Evolutionary conservation across 106 monocot species (phyloP), one percentile per base, ranked within the genome.

Genomic region (Acorus calamus): DNA sequence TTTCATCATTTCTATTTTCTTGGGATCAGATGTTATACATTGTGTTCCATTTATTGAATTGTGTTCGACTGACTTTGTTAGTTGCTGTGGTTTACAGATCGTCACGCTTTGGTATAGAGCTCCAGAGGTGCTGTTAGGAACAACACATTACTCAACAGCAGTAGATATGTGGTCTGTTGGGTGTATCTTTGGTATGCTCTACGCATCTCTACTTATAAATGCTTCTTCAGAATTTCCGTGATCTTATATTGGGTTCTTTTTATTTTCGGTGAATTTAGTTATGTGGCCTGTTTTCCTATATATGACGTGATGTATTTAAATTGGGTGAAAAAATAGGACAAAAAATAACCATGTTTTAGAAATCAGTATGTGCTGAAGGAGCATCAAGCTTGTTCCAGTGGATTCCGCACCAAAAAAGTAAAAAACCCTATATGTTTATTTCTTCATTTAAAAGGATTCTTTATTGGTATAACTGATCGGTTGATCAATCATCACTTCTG

Each of bases 51-150:
- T 50, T 50, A 41, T 52, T 28, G 11, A 41, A 11, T 5, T 45
- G 5, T 45, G 5, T 6, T 64, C 54, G 5, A 59, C 14, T 8
- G 41, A 9, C 14, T 7, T 49, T 49, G 14, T 49, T 11, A 50
- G 5, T 47, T 46, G 12, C 5, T 52, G 8, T 11, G 4, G 13
- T 56, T 53, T 67, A 53, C 68, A 98, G 96, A 91, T 98, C 72
- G 91, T 98, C 52, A 98, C 96, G 12, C 91, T 98, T 14, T 98
- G 96, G 96, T 98, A 98, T 64, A 98, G 96, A 91, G 96, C 96
- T 74, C 96, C 96, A 49, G 96, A 98, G 66, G 85, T 98, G 28
- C 79, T 98, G 50, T 55, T 98, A 11, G 91, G 96, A 65, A 64
- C 72, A 59, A 91, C 87, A 9, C 85, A 88, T 67, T 98, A 98